A percentile compares a stretch with the other conserved stretches of the same genome.
Evolutionary conservation across 2,329 filamentous ascomycete genomes (phyloP).

Genomic region (Cytospora piceicola): DNA sequence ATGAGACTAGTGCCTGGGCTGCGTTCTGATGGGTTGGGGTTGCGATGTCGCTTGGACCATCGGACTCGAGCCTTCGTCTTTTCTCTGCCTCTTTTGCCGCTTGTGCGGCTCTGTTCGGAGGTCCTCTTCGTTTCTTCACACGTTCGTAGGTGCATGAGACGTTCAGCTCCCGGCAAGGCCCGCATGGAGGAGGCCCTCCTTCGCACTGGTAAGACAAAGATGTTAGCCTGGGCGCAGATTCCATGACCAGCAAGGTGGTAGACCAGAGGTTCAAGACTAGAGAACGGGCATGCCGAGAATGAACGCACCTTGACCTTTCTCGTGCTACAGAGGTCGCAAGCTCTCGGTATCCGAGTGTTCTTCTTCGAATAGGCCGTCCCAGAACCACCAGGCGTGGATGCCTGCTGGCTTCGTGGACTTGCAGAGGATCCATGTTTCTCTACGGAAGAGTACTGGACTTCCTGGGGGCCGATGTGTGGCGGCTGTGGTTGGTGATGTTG

Average conservation of each 20-base stretch:
- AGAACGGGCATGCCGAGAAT: background rate
- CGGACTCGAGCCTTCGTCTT: constrained; percentile 45
- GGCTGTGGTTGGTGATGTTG: constrained; percentile 11
- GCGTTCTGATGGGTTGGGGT: constrained; percentile 52
- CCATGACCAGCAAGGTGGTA: background rate
- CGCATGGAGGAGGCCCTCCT: constrained; percentile 59
- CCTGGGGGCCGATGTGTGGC: constrained; percentile 5
- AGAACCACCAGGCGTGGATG: constrained; percentile 15
- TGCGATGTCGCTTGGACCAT: constrained; percentile 17
- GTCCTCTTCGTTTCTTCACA: constrained; percentile 61
- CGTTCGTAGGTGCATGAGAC: constrained; percentile 63
- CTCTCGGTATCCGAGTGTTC: constrained; percentile 59
- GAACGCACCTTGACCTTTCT: constrained; percentile 59
- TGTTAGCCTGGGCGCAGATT: constrained; percentile 26
- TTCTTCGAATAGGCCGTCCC: constrained; percentile 39
- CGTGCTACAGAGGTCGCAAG: constrained; percentile 65
- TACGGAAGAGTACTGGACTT: constrained; percentile 17
- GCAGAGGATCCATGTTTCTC: constrained; percentile 12
- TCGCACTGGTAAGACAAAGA: constrained; percentile 50
- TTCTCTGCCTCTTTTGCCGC: constrained; percentile 57
- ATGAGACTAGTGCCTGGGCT: constrained; percentile 54
- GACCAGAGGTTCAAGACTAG: no score
- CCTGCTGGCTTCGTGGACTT: constrained; percentile 22
- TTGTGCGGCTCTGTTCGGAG: constrained; percentile 63
- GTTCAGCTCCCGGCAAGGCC: constrained; percentile 59